Evolutionary conservation across 192 early-diverging fungal genomes (phyloP), one percentile per base, ranked within the genome.

Genomic region (Spinellus fusiger): DNA sequence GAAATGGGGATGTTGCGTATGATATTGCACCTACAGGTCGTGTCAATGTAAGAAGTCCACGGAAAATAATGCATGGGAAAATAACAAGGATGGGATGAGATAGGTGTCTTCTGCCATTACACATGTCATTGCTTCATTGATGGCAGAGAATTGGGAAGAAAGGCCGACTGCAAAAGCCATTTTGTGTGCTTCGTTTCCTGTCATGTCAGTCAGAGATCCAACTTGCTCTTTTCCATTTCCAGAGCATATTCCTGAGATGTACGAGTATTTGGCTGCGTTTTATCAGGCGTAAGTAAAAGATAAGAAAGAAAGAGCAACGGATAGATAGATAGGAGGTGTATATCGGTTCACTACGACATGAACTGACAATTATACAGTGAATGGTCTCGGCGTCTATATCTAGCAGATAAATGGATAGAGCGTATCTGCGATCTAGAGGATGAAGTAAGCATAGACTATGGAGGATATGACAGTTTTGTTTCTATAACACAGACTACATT

Each of bases 221-320:
- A 56, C 47, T 4, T 67, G 66, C 15, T 68, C 77, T 4, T 68
- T 78, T 32, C 80, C 78, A 34, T 68, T 84, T 35, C 73, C 71
- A 6, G 59, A 66, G 9, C 49, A 71, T 27, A 72, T 84, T 32
- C 68, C 78, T 0, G 82, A 84, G 48, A 78, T 84, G 54, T 84
- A 84, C 50, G 80, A 81, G 5, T 84, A 77, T 50, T 49, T 81
- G 34, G 75, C 82, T 0, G 68, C 67, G 44, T 81, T 84, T 54
- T 71, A 80, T 44, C 40, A 56, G 38, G 73, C 71, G 78, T 84
- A 75, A 61, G 68, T 38, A 26, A 32, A 33, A 28, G 8, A 4
- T 28, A 28, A 52, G 5, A 52, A 28, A 52, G 16, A 27, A 27
- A 48, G 33, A 23, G 26, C 34, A 57, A 16, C 55, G 34, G 46